phyloP scores from a whole-genome alignment of 352 stramenopile species.

The Aphanomyces invadans region DNA sequence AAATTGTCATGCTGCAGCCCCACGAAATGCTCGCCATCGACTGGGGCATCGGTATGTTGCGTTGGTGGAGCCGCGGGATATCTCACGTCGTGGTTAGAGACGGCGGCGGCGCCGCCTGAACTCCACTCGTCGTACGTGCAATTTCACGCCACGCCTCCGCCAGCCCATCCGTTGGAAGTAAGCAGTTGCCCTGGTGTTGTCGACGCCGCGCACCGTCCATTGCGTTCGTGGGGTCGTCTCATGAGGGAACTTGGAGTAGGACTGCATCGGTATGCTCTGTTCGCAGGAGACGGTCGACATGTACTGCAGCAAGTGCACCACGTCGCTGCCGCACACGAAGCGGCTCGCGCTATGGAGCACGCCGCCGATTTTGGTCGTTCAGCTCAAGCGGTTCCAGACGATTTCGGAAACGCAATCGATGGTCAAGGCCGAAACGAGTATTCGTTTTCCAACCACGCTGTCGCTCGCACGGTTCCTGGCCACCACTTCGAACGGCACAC shows the following conservation, averaged over 20 bases:
- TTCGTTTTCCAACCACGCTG: constrained; percentile 69
- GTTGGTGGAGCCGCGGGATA: too few species aligned
- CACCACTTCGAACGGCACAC: too few species aligned
- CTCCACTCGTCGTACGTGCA: constrained; percentile 9
- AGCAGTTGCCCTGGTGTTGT: too few species aligned
- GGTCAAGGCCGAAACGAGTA: constrained; percentile 84
- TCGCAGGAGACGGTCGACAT: constrained; percentile 39
- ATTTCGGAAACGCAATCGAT: constrained; percentile 35
- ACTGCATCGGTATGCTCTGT: constrained; percentile 44
- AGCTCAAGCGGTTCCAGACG: constrained; percentile 63
- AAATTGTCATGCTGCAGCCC: background rate
- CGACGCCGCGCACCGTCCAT: too few species aligned
- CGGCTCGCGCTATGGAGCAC: constrained; percentile 44
- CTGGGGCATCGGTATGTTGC: constrained; percentile 10
- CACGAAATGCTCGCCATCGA: constrained; percentile 18
- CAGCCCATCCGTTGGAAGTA: constrained; percentile 17
- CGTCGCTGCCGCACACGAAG: constrained; percentile 38
- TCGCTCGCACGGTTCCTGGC: background rate
- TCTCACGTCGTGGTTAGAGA: background rate
- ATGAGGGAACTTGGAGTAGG: too few species aligned
- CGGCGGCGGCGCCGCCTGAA: background rate
- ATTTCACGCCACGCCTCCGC: constrained; percentile 12
- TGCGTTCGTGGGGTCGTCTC: too few species aligned
- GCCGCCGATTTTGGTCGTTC: constrained; percentile 47
- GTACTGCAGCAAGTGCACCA: constrained; percentile 35